Percentiles rank a stretch among this genome's conserved stretches.
phyloP scores from a whole-genome alignment of 2,329 filamentous ascomycete genomes.

The Didymosphaeria variabile region DNA sequence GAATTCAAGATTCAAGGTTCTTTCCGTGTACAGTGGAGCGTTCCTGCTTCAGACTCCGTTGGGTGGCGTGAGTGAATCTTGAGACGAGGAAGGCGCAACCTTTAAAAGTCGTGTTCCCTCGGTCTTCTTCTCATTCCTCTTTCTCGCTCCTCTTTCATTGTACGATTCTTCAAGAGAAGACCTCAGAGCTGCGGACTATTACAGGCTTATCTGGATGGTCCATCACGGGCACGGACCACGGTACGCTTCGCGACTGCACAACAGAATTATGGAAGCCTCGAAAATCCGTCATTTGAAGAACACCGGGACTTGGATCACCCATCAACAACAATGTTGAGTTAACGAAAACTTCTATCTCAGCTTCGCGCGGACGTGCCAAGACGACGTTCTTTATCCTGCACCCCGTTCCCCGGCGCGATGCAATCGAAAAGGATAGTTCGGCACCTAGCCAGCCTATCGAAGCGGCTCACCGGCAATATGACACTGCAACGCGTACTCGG shows the following conservation, averaged over 20 bases:
- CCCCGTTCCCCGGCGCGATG: background rate
- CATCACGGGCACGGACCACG: background rate
- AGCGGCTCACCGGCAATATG: constrained; percentile 18
- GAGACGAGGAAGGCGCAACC: background rate
- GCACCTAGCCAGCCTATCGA: constrained; percentile 2
- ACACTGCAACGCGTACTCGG: constrained; percentile 1
- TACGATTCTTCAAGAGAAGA: background rate
- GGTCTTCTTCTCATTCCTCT: background rate
- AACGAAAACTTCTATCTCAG: background rate
- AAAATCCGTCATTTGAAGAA: background rate
- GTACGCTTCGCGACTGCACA: background rate
- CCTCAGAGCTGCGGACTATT: background rate
- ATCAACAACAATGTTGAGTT: background rate
- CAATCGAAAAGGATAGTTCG: background rate
- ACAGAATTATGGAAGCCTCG: background rate
- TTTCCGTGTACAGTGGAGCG: background rate
- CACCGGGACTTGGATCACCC: background rate
- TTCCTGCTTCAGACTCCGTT: background rate
- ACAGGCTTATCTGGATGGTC: background rate
- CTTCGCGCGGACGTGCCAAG: background rate
- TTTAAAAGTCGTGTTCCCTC: background rate
- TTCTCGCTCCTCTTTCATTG: background rate
- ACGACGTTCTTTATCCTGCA: background rate
- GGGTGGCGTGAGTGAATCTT: background rate
- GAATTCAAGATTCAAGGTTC: too few relatives aligned